Evolutionary conservation across 1,139 yeast species (phyloP).

Genomic region (Suhomyces yuchorum): DNA sequence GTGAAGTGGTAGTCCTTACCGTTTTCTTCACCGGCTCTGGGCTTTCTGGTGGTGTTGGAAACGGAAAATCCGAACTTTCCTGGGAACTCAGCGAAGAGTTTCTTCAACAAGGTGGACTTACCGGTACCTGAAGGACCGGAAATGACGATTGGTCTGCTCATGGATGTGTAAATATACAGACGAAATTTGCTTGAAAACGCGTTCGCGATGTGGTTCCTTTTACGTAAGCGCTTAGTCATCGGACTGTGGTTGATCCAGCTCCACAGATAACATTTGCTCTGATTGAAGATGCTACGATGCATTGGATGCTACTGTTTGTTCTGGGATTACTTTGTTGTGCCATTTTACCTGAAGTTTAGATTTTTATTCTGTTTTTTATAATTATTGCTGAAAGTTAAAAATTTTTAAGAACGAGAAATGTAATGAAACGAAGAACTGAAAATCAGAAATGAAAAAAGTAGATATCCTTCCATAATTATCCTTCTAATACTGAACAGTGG

Average conservation of each 20-base stretch:
- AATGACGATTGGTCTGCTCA: conserved; percentile 81
- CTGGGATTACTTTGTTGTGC: too few relatives aligned
- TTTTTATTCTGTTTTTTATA: not conserved
- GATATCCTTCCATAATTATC: too few relatives aligned
- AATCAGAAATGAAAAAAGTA: not conserved
- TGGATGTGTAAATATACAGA: conserved; percentile 2
- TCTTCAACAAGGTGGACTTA: conserved; percentile 88
- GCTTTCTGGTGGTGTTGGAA: conserved; percentile 89
- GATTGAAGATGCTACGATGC: too few relatives aligned
- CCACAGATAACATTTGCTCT: too few relatives aligned
- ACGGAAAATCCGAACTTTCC: conserved; percentile 89
- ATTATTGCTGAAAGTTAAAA: not conserved
- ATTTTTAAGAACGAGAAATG: not conserved
- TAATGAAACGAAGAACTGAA: not conserved
- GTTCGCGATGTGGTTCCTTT: conserved; percentile 1
- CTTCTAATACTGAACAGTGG: too few relatives aligned
- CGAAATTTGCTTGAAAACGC: conserved; percentile 1
- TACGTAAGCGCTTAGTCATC: not conserved
- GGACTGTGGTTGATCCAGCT: not conserved
- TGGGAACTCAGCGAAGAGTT: conserved; percentile 87
- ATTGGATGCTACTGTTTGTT: too few relatives aligned
- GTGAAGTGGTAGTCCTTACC: conserved; percentile 90
- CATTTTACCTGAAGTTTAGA: too few relatives aligned
- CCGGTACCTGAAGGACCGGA: conserved; percentile 99
- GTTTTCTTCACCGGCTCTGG: conserved; percentile 87